A percentile compares a stretch with the other conserved stretches of the same genome.
These are phyloP conservation scores for Turnera subulata DNA, from an alignment of 345 rosid genomes.

Conservation along the genomic window DNA sequence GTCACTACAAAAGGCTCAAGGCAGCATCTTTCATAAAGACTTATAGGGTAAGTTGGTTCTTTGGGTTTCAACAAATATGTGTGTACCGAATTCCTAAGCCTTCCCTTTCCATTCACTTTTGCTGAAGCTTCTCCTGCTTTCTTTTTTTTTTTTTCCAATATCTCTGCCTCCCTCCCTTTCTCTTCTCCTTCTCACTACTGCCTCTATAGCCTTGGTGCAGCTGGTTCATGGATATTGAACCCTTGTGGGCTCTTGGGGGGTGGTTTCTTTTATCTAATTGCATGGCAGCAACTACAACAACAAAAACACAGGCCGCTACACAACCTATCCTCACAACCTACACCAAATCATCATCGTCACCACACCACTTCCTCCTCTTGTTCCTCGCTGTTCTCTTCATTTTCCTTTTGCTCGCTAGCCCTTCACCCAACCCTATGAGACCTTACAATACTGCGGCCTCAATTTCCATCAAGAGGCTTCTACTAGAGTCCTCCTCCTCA, in stretches of 20 bases:
- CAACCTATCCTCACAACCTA: conserved; percentile 18
- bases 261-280: conserved; percentile 56
- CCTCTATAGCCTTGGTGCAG: neutral
- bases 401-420: conserved; percentile 32
- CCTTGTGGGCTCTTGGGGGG: conserved; percentile 93
- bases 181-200: neutral
- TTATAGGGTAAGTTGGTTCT: no score
- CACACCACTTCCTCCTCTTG: conserved; percentile 28
- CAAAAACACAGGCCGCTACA: conserved; percentile 33
- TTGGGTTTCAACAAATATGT: neutral
- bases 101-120: neutral
- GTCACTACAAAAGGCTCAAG: no score
- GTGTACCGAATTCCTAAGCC: neutral
- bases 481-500: conserved; percentile 37
- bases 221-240: conserved; percentile 72
- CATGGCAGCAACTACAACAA: conserved; percentile 60
- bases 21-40: no score
- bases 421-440: conserved; percentile 11
- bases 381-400: conserved; percentile 38
- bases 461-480: conserved; percentile 40
- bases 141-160: neutral
- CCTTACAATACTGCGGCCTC: conserved; percentile 13
- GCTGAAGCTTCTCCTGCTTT: neutral
- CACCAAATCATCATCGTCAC: no score
- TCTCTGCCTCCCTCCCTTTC: neutral